Conservation (phyloP, 768 basidiomycete genomes). For the Tricholoma furcatifolium region DNA sequence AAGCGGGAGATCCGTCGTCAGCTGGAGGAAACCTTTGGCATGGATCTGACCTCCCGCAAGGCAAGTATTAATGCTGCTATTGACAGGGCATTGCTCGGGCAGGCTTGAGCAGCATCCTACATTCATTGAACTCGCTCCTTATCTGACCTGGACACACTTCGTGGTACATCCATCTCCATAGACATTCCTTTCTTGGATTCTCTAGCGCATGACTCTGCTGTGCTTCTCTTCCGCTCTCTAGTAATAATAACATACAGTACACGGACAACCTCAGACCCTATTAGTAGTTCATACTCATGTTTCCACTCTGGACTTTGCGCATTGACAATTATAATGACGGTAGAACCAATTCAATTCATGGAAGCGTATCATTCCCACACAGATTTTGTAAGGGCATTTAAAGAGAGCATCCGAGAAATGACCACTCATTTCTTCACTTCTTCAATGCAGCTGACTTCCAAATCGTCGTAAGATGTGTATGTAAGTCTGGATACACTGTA, state of each 20-base stretch:
- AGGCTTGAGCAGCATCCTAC: conserved; percentile 26
- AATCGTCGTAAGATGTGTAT: no score
- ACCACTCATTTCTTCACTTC: no score
- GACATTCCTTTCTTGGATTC: conserved; percentile 8
- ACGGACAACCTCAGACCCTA: background rate
- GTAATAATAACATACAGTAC: background rate
- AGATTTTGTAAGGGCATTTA: no score
- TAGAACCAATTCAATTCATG: no score
- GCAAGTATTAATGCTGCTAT: conserved; percentile 75
- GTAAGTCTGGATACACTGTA: no score
- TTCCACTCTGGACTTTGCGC: background rate
- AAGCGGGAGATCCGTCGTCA: conserved; percentile 87
- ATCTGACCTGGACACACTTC: background rate
- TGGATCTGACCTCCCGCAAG: conserved; percentile 73
- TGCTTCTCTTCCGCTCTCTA: background rate
- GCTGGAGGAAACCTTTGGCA: conserved; percentile 80
- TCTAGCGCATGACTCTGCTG: background rate
- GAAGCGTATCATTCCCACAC: no score
- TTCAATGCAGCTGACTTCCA: no score
- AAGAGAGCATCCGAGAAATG: no score
- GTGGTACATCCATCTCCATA: background rate
- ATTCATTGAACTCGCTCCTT: background rate
- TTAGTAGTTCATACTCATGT: background rate
- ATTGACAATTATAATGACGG: background rate
- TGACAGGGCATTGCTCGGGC: conserved; percentile 64